Evolutionary conservation across 2,329 filamentous ascomycete species (phyloP).

Genomic region (Diplodia sapinea): DNA sequence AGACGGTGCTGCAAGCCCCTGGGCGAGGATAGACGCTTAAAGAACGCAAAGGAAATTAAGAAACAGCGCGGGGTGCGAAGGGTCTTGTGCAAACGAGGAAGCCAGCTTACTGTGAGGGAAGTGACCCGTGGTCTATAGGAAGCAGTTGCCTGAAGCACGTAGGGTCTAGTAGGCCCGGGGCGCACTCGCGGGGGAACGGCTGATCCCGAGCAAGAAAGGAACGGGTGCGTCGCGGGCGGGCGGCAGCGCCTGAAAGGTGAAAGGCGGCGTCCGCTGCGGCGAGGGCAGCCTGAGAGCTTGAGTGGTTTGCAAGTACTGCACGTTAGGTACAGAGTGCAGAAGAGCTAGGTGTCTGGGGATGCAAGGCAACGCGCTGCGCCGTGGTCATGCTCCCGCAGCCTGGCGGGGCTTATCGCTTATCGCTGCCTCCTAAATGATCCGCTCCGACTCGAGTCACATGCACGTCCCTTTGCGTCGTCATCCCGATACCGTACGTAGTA

Average conservation of each 20-base stretch:
- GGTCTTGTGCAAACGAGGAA: slow-evolving; percentile 9
- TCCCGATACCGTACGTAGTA: slow-evolving; percentile 13
- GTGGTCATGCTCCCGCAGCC: slow-evolving; percentile 30
- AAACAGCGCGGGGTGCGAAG: slow-evolving; percentile 19
- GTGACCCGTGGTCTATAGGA: slow-evolving; percentile 6
- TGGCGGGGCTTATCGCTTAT: slow-evolving; percentile 28
- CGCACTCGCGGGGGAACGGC: slow-evolving; percentile 28
- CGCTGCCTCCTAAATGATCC: slow-evolving; percentile 7
- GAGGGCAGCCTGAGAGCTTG: not conserved
- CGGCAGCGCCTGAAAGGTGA: not conserved
- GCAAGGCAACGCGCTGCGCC: slow-evolving; percentile 27
- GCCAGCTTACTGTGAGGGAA: slow-evolving; percentile 22
- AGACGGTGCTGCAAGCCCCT: slow-evolving; percentile 24
- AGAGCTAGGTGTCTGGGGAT: slow-evolving; percentile 24
- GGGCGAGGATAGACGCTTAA: slow-evolving; percentile 11
- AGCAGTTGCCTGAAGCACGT: slow-evolving; percentile 27
- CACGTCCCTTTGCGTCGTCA: not conserved
- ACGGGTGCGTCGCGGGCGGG: slow-evolving; percentile 15
- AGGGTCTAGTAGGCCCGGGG: slow-evolving; percentile 15
- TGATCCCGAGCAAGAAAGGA: slow-evolving; percentile 20
- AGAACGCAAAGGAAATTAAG: slow-evolving; percentile 18
- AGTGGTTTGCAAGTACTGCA: slow-evolving; percentile 10
- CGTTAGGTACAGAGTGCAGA: slow-evolving; percentile 4
- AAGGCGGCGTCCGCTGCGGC: not conserved
- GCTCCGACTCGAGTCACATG: slow-evolving; percentile 21